Percentiles rank a stretch among this genome's conserved stretches.
Conservation (phyloP, 164 flowering plant species). For the Vitis riparia region DNA sequence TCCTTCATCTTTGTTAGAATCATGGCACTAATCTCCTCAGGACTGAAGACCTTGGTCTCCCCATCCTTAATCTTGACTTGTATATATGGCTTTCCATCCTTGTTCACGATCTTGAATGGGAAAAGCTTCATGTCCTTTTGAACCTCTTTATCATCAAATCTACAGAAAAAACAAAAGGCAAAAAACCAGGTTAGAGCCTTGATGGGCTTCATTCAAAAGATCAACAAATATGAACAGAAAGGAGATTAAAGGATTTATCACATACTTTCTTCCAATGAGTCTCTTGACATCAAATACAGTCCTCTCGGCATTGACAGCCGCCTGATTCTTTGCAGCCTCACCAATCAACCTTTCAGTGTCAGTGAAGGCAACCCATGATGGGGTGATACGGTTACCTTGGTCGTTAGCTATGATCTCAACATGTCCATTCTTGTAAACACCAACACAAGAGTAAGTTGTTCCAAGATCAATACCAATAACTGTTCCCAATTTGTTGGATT, state of each 20-base stretch:
- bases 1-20: constrained; percentile 48
- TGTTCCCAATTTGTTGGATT: constrained; percentile 36
- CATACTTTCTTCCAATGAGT: constrained; percentile 46
- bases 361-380: constrained; percentile 23
- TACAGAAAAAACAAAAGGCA: neutral
- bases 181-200: neutral
- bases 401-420: too few relatives aligned
- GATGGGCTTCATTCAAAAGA: too few relatives aligned
- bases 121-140: constrained; percentile 44
- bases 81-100: constrained; percentile 46
- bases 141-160: constrained; percentile 36
- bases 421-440: too few relatives aligned
- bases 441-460: too few relatives aligned
- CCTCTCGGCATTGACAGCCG: constrained; percentile 44
- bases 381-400: too few relatives aligned
- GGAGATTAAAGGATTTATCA: neutral
- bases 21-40: constrained; percentile 47
- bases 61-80: constrained; percentile 40
- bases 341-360: constrained; percentile 46
- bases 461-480: constrained; percentile 47
- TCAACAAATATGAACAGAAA: neutral
- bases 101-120: constrained; percentile 42
- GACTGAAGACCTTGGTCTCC: constrained; percentile 40
- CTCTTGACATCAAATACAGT: constrained; percentile 49
- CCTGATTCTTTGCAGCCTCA: constrained; percentile 56